Evolutionary conservation across 805 yeast species (phyloP).

Genomic region (Yarrowia deformans): DNA sequence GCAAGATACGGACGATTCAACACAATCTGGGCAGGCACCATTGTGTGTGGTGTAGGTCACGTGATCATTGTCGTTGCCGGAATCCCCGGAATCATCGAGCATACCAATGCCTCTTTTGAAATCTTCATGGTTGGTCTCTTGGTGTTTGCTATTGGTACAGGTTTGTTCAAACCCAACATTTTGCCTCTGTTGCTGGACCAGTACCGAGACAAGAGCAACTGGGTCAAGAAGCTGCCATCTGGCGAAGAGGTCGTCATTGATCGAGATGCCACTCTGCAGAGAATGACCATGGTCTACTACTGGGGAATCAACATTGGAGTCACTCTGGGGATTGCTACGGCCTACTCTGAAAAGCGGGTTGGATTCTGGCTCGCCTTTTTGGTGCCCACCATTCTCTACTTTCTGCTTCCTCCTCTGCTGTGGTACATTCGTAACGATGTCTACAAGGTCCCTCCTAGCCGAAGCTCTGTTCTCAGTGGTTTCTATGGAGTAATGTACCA

Average conservation of each 20-base stretch:
- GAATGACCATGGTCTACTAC: constrained; percentile 57
- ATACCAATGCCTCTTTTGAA: constrained; percentile 47
- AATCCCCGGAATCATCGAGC: constrained; percentile 50
- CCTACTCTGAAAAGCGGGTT: constrained; percentile 59
- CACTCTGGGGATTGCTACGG: constrained; percentile 60
- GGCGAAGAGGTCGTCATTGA: constrained; percentile 66
- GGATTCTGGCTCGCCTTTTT: constrained; percentile 65
- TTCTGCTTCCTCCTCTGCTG: constrained; percentile 60
- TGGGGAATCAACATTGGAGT: constrained; percentile 66
- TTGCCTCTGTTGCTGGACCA: constrained; percentile 54
- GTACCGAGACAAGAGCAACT: constrained; percentile 60
- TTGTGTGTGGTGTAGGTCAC: constrained; percentile 58
- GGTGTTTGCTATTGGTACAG: constrained; percentile 53
- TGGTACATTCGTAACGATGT: constrained; percentile 54
- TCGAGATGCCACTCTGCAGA: constrained; percentile 53
- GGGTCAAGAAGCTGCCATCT: constrained; percentile 57
- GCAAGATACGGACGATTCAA: constrained; percentile 58
- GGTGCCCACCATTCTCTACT: constrained; percentile 60
- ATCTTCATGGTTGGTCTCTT: constrained; percentile 47
- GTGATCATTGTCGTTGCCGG: constrained; percentile 59
- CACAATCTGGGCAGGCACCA: constrained; percentile 60
- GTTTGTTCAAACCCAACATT: constrained; percentile 62
- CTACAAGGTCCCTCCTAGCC: constrained; percentile 49
- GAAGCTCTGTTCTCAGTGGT: constrained; percentile 9
- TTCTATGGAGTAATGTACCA: constrained; percentile 25